Conservation (phyloP, 2,329 filamentous ascomycete species). For the Clonostachys rhizophaga region DNA sequence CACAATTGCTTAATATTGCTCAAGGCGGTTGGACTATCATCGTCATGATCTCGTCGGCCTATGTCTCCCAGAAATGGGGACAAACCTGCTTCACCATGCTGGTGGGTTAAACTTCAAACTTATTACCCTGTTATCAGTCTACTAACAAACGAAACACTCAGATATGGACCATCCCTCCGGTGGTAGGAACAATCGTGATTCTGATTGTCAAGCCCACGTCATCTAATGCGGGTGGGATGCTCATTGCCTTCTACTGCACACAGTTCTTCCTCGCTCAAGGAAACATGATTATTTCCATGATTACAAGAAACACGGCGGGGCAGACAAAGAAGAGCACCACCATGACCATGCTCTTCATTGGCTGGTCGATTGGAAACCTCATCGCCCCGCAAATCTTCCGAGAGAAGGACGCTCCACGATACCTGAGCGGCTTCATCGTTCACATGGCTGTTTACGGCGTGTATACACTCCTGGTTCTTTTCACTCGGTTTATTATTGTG, state of each 20-base stretch:
- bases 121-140: too few relatives aligned
- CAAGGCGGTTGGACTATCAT: conserved; percentile 30
- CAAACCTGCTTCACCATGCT: conserved; percentile 7
- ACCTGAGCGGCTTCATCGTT: conserved; percentile 23
- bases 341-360: conserved; percentile 31
- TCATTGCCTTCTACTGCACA: conserved; percentile 35
- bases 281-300: conserved; percentile 33
- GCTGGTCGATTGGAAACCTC: conserved; percentile 34
- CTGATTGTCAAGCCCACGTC: conserved; percentile 21
- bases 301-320: conserved; percentile 32
- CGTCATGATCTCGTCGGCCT: conserved; percentile 16
- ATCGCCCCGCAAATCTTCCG: conserved; percentile 25
- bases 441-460: conserved; percentile 24
- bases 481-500: too few relatives aligned
- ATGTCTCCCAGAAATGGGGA: not conserved
- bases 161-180: too few relatives aligned
- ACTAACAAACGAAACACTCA: too few relatives aligned
- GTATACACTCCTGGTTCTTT: too few relatives aligned
- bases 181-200: conserved; percentile 29
- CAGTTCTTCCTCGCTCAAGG: conserved; percentile 34
- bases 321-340: conserved; percentile 37
- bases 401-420: conserved; percentile 22
- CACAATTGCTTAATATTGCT: conserved; percentile 30
- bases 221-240: conserved; percentile 25
- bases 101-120: not conserved